Evolutionary conservation across 2,329 filamentous ascomycete genomes (phyloP).

Genomic region (Botrytis pseudocinerea): DNA sequence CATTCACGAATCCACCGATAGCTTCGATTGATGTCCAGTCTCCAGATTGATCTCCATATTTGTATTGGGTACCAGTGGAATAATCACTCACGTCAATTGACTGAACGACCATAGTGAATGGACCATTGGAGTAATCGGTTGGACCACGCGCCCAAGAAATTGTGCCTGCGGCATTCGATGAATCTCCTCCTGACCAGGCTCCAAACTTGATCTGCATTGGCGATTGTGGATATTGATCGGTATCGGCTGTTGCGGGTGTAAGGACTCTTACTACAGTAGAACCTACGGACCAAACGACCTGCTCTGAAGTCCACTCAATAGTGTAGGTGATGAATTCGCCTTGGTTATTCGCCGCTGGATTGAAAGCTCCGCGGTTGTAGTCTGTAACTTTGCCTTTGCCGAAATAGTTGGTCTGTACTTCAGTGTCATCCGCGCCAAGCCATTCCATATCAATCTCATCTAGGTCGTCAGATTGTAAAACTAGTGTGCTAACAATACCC

Average conservation of each 20-base stretch:
- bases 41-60: constrained; percentile 76
- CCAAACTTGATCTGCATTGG: constrained; percentile 95
- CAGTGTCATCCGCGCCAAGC: constrained; percentile 72
- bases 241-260: constrained; percentile 65
- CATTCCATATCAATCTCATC: constrained; percentile 99
- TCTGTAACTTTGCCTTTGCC: constrained; percentile 82
- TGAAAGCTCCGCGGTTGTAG: constrained; percentile 87
- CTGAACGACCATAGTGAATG: constrained; percentile 83
- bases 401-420: constrained; percentile 98
- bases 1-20: constrained; percentile 75
- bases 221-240: constrained; percentile 84
- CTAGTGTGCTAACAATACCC: constrained; percentile 90
- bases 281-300: constrained; percentile 85
- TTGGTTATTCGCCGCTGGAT: constrained; percentile 68
- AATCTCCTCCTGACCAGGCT: constrained; percentile 87
- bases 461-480: constrained; percentile 85
- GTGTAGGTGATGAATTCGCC: constrained; percentile 79
- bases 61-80: constrained; percentile 84
- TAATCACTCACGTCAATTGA: constrained; percentile 82
- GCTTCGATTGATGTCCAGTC: constrained; percentile 80
- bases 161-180: constrained; percentile 72
- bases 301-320: constrained; percentile 84
- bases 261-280: constrained; percentile 76
- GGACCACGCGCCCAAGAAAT: constrained; percentile 86
- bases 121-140: constrained; percentile 80